Conservation (phyloP, 2,329 filamentous ascomycete genomes). For the Arthrobotrys sinensis region DNA sequence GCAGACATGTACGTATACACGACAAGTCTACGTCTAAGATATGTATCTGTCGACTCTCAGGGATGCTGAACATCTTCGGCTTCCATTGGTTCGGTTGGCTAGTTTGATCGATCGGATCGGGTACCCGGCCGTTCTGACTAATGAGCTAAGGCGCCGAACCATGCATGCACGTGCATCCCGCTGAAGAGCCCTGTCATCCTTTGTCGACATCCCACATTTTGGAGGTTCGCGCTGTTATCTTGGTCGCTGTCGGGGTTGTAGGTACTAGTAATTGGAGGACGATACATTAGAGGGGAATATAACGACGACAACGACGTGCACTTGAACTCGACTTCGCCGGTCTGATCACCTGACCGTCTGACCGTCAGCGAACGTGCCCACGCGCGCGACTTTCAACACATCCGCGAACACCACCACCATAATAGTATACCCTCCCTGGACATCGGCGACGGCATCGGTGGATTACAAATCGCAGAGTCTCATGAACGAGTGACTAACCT, state of each 20-base stretch:
- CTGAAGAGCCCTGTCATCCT: slow-evolving; percentile 1
- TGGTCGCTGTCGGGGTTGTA: no score
- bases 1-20: no score
- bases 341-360: neutral
- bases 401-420: slow-evolving; percentile 5
- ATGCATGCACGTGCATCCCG: neutral
- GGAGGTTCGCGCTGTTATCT: no score
- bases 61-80: no score
- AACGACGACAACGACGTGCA: no score
- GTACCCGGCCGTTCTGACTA: neutral
- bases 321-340: neutral
- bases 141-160: neutral
- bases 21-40: no score
- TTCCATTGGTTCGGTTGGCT: no score
- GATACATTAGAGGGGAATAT: no score
- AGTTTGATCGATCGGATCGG: no score
- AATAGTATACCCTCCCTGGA: no score
- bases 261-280: no score
- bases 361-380: slow-evolving; percentile 8
- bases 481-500: neutral
- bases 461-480: slow-evolving; percentile 20
- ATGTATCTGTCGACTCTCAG: no score
- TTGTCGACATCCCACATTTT: neutral
- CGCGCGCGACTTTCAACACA: slow-evolving; percentile 33
- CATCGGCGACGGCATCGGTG: slow-evolving; percentile 8